phyloP scores from a whole-genome alignment of 148 eudicot species.

The Camellia lanceoleosa region DNA sequence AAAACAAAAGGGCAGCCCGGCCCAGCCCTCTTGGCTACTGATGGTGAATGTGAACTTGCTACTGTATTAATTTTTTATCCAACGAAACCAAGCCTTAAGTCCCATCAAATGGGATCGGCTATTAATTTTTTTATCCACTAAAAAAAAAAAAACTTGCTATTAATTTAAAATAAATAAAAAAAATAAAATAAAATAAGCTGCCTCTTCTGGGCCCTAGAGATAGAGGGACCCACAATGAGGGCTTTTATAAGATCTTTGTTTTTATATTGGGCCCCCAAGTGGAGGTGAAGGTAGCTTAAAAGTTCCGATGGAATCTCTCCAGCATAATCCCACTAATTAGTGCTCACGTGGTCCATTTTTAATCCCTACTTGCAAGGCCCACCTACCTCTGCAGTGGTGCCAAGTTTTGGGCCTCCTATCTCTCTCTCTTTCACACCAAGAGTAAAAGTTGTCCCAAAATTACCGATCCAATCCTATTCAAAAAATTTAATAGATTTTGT shows the following conservation, averaged over 20 bases:
- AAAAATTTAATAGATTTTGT: no score
- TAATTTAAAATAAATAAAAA: no score
- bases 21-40: neutral
- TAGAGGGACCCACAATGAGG: neutral
- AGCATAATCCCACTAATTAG: conserved; percentile 10
- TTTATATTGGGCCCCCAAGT: neutral
- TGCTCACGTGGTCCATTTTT: conserved; percentile 13
- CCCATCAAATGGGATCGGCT: no score
- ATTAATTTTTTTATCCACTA: no score
- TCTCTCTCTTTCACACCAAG: no score
- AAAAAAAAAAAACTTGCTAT: no score
- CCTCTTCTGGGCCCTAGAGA: neutral
- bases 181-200: neutral
- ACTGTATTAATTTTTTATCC: no score
- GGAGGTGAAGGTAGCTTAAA: conserved; percentile 9
- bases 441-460: neutral
- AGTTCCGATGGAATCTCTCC: conserved; percentile 13
- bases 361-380: neutral
- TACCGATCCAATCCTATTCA: no score
- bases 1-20: no score
- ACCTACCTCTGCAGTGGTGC: neutral
- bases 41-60: neutral
- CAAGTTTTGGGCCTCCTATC: neutral
- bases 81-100: no score
- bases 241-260: neutral